These are phyloP conservation scores for Kandelia obovata DNA, from an alignment of 345 rosid species.

Conservation along the genomic window DNA sequence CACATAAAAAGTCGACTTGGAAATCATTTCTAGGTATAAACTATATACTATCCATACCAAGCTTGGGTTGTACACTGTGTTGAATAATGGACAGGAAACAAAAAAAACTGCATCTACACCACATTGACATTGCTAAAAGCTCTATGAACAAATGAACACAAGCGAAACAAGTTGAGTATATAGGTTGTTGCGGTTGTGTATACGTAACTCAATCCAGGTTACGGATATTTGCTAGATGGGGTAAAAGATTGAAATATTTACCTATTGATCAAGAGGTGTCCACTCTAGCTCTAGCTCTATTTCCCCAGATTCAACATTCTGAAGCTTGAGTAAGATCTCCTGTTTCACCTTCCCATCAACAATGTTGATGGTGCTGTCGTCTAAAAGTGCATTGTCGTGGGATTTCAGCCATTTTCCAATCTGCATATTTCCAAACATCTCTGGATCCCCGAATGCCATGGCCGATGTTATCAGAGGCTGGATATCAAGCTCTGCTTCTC, in stretches of 20 bases:
- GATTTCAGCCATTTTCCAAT: conserved; percentile 95
- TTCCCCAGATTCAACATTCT: conserved; percentile 92
- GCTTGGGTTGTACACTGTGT: too few species aligned
- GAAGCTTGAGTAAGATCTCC: conserved; percentile 66
- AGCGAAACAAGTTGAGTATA: too few species aligned
- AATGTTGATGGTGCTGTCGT: conserved; percentile 83
- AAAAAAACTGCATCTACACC: too few species aligned
- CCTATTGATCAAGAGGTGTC: conserved; percentile 69
- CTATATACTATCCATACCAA: too few species aligned
- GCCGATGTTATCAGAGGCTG: conserved; percentile 88
- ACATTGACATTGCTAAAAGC: too few species aligned
- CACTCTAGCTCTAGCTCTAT: conserved; percentile 73
- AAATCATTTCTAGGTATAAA: too few species aligned
- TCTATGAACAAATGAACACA: too few species aligned
- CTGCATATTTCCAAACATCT: conserved; percentile 89
- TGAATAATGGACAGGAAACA: too few species aligned
- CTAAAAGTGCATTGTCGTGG: conserved; percentile 73
- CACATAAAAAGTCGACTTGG: too few species aligned
- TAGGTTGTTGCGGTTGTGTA: too few species aligned
- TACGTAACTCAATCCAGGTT: too few species aligned
- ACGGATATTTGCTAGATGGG: too few species aligned
- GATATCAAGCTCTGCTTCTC: conserved; percentile 89
- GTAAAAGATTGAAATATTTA: neutral
- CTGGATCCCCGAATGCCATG: conserved; percentile 84
- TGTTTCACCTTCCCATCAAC: conserved; percentile 89